Evolutionary conservation across 169 alveolate species (phyloP).

Genomic region (Eimeria sp.): DNA sequence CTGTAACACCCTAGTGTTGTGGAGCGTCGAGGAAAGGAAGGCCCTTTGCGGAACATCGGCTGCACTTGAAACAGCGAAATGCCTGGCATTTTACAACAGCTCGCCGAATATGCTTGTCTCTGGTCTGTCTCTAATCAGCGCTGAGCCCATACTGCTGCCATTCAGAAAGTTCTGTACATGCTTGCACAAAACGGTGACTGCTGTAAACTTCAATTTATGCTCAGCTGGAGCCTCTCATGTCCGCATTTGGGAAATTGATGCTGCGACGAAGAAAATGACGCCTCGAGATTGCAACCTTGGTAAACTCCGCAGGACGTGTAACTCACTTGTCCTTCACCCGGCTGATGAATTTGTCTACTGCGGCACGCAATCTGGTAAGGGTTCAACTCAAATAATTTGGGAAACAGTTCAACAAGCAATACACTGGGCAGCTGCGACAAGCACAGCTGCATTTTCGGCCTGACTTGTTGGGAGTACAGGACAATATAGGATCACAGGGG

Average conservation of each 20-base stretch:
- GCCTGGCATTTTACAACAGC: slow-evolving; percentile 90
- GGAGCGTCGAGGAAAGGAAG: slow-evolving; percentile 93
- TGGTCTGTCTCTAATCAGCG: slow-evolving; percentile 40
- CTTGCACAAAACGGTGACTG: no score
- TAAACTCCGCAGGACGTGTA: slow-evolving; percentile 89
- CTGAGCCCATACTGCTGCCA: neutral
- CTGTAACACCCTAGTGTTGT: slow-evolving; percentile 94
- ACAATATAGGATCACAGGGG: neutral
- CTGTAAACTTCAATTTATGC: neutral
- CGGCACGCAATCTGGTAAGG: slow-evolving; percentile 96
- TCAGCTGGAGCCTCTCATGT: slow-evolving; percentile 92
- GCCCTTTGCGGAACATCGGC: slow-evolving; percentile 95
- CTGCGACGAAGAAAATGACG: slow-evolving; percentile 86
- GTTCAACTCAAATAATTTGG: neutral
- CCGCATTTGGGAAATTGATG: slow-evolving; percentile 88
- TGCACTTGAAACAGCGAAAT: slow-evolving; percentile 92
- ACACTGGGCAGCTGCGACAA: neutral
- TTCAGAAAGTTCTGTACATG: neutral
- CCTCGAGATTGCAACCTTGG: slow-evolving; percentile 86
- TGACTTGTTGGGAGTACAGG: neutral
- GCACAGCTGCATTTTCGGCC: neutral
- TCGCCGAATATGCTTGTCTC: slow-evolving; percentile 90
- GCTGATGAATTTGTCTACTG: slow-evolving; percentile 92
- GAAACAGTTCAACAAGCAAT: neutral
- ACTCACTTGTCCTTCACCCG: slow-evolving; percentile 90